Evolutionary conservation across 352 stramenopile genomes (phyloP), one percentile per base, ranked within the genome.

Genomic region (Globisporangium rhizosaccharum): DNA sequence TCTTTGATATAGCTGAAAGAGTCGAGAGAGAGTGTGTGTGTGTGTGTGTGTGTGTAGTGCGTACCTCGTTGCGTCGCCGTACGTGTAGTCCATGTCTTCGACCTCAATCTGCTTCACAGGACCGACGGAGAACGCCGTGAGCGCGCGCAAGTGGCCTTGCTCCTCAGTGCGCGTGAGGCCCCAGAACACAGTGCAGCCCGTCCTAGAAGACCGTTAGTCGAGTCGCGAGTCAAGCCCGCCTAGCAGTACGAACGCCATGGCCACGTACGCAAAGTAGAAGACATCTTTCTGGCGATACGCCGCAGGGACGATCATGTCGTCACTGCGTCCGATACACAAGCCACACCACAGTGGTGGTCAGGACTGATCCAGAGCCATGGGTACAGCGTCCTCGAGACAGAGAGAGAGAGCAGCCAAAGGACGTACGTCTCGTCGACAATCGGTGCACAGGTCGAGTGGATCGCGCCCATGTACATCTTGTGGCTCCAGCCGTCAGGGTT

Each of bases 51-150:
- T 23, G 23, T 23, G 23, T 23, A 23, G 23, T 23, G 10, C 23
- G 20, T 57, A 74, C 70, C 76, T 71, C 53, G 69, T 90, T 11
- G 60, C 53, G 17, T 92, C 78, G 18, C 82, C 82, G 45, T 95
- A 94, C 10, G 68, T 88, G 67, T 91, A 96, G 63, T 93, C 83
- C 85, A 95, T 95, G 70, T 96, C 85, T 63, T 96, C 87, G 30
- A 89, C 78, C 56, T 96, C 90, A 7, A 88, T 78, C 55, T 95
- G 84, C 58, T 92, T 87, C 37, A 94, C 73, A 1, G 73, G 76
- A 0, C 83, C 81, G 26, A 86, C 71, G 2, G 80, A 87, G 54
- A 89, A 93, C 17, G 70, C 63, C 11, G 39, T 60, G 10, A 95
- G 59, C 33, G 84, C 73, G 9, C 75, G 66, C 44, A 96, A 49